phyloP scores from a whole-genome alignment of 371 early-diverging fungal species.

The Mortierella sp. region DNA sequence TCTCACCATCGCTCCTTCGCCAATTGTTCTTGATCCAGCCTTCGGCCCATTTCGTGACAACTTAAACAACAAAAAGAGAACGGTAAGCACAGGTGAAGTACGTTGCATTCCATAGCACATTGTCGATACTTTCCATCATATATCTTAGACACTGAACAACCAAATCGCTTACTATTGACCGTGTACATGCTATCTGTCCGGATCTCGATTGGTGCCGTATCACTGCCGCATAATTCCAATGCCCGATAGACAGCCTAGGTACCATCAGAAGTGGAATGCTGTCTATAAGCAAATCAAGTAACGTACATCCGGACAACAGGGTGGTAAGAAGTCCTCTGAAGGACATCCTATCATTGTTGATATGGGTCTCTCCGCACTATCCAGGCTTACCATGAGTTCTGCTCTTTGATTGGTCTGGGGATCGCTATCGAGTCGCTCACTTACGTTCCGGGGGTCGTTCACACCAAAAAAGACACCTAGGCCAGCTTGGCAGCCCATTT shows the following conservation, averaged over 20 bases:
- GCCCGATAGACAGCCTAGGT: slow-evolving; percentile 80
- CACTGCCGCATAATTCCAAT: slow-evolving; percentile 60
- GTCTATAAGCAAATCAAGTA: background rate
- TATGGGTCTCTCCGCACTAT: no score
- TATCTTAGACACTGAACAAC: no score
- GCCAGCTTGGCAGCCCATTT: slow-evolving; percentile 72
- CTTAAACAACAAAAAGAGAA: slow-evolving; percentile 26
- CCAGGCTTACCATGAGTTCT: slow-evolving; percentile 71
- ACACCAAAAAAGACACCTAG: slow-evolving; percentile 87
- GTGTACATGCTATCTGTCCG: slow-evolving; percentile 82
- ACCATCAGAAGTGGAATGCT: no score
- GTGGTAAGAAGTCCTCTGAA: no score
- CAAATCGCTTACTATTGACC: slow-evolving; percentile 70
- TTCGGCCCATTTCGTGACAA: slow-evolving; percentile 72
- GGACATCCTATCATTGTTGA: no score
- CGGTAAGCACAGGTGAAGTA: background rate
- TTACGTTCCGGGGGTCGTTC: slow-evolving; percentile 79
- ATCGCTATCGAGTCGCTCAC: slow-evolving; percentile 67
- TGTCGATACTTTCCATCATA: no score
- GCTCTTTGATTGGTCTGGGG: slow-evolving; percentile 90
- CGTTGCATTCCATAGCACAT: no score
- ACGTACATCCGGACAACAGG: background rate
- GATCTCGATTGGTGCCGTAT: slow-evolving; percentile 58
- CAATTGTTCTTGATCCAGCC: slow-evolving; percentile 78
- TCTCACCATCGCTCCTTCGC: slow-evolving; percentile 62